These are phyloP conservation scores for Aspergillus carlsbadensis DNA, from an alignment of 495 filamentous ascomycete species.

Conservation along the genomic window DNA sequence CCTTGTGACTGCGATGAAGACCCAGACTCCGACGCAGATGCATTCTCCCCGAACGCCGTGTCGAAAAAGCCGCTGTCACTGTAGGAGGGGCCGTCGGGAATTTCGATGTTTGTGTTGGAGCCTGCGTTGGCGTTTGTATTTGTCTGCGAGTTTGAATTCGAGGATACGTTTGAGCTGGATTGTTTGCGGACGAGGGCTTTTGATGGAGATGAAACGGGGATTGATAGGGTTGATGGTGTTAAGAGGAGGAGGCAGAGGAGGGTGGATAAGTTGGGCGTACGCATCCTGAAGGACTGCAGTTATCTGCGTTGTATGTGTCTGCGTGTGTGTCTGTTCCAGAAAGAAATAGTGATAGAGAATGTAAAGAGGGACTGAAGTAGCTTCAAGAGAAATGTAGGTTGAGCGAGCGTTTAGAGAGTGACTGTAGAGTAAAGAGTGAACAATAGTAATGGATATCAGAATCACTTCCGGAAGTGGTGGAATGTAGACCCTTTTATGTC, in stretches of 20 bases:
- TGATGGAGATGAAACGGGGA: constrained; percentile 19
- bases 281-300: constrained; percentile 31
- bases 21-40: constrained; percentile 1
- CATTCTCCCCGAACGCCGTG: background rate
- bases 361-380: no score
- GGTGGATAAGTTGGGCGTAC: constrained; percentile 32
- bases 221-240: constrained; percentile 33
- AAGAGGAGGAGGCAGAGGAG: constrained; percentile 38
- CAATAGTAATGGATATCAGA: constrained; percentile 4
- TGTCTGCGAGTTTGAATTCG: background rate
- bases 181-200: constrained; percentile 14
- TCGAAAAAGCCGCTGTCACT: constrained; percentile 18
- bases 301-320: no score
- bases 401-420: no score
- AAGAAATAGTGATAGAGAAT: no score
- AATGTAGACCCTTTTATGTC: no score
- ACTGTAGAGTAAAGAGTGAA: no score
- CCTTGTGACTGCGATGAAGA: constrained; percentile 16
- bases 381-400: no score
- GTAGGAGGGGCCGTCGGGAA: constrained; percentile 31
- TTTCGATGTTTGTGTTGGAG: constrained; percentile 24
- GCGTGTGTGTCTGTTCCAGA: no score
- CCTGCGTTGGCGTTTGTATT: constrained; percentile 30
- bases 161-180: background rate
- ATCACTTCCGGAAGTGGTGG: background rate